phyloP scores from a whole-genome alignment of 495 filamentous ascomycete species.

The Neurospora tetraspora region DNA sequence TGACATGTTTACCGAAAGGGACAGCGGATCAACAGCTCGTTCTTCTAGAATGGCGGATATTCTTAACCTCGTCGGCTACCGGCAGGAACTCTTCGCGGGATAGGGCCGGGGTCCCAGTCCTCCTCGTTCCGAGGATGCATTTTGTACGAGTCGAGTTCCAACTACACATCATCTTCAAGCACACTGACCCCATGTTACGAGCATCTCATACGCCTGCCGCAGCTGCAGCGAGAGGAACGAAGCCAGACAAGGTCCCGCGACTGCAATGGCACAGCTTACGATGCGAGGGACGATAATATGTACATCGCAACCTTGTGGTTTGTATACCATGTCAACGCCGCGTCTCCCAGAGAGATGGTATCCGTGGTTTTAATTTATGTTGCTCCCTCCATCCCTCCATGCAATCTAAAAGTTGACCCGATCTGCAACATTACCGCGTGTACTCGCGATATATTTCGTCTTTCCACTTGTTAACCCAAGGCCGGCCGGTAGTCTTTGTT shows the following conservation, averaged over 20 bases:
- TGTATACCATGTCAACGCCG: conserved; percentile 1
- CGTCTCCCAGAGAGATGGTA: conserved; percentile 13
- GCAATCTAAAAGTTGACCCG: conserved; percentile 1
- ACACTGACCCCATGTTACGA: neutral
- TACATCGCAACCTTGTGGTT: conserved; percentile 3
- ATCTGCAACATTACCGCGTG: conserved; percentile 16
- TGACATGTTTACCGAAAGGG: neutral
- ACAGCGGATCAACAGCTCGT: neutral
- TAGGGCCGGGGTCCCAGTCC: neutral
- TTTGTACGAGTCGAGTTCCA: neutral
- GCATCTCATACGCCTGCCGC: neutral
- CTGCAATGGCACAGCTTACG: conserved; percentile 2
- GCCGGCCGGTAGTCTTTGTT: neutral
- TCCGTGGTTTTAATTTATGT: conserved; percentile 19
- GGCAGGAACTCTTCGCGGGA: neutral
- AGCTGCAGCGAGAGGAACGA: neutral
- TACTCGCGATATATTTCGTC: conserved; percentile 1
- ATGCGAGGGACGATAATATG: conserved; percentile 11
- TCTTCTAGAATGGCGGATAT: neutral
- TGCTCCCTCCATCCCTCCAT: conserved; percentile 10
- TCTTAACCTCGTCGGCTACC: neutral
- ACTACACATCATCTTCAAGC: neutral
- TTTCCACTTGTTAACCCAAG: neutral
- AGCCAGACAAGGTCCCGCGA: conserved; percentile 2
- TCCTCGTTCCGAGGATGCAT: neutral